Conservation (phyloP, 768 basidiomycete genomes). For the Fistulinella prunicolor region DNA sequence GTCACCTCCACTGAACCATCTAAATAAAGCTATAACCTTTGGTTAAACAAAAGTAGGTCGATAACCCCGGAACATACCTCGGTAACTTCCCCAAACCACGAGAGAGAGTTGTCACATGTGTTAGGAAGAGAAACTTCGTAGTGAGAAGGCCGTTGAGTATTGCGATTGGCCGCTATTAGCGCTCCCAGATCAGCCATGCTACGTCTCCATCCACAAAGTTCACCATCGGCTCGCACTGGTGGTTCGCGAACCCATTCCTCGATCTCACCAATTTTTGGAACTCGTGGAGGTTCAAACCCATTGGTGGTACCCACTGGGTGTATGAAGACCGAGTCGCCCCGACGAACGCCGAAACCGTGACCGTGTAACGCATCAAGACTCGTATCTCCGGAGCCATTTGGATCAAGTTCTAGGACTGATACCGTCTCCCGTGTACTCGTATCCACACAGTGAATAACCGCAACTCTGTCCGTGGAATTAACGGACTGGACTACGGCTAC, state of each 20-base stretch:
- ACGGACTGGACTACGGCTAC: slow-evolving; percentile 79
- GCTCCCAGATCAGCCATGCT: slow-evolving; percentile 66
- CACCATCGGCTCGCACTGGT: slow-evolving; percentile 46
- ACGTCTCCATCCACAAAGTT: slow-evolving; percentile 67
- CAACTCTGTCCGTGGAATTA: slow-evolving; percentile 67
- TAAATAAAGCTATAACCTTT: slow-evolving; percentile 52
- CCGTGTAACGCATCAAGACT: slow-evolving; percentile 40
- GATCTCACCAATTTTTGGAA: slow-evolving; percentile 83
- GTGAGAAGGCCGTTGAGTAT: slow-evolving; percentile 37
- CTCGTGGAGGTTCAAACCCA: slow-evolving; percentile 61
- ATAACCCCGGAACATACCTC: slow-evolving; percentile 43
- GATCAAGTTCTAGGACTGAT: slow-evolving; percentile 85
- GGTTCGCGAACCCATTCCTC: slow-evolving; percentile 75
- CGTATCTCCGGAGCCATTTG: slow-evolving; percentile 65
- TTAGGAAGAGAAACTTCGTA: slow-evolving; percentile 43
- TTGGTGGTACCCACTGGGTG: slow-evolving; percentile 70
- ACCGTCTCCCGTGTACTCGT: slow-evolving; percentile 58
- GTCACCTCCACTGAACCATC: slow-evolving; percentile 74
- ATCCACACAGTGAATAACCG: slow-evolving; percentile 58
- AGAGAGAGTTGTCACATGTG: slow-evolving; percentile 41
- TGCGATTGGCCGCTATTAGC: slow-evolving; percentile 48
- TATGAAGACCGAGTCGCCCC: slow-evolving; percentile 84
- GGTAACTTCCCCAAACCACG: slow-evolving; percentile 88
- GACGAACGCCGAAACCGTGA: slow-evolving; percentile 74
- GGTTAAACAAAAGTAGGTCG: slow-evolving; percentile 6